These are phyloP conservation scores for Oryza longistaminata DNA, from an alignment of 176 grass and related monocot genomes.

Conservation along the genomic window DNA sequence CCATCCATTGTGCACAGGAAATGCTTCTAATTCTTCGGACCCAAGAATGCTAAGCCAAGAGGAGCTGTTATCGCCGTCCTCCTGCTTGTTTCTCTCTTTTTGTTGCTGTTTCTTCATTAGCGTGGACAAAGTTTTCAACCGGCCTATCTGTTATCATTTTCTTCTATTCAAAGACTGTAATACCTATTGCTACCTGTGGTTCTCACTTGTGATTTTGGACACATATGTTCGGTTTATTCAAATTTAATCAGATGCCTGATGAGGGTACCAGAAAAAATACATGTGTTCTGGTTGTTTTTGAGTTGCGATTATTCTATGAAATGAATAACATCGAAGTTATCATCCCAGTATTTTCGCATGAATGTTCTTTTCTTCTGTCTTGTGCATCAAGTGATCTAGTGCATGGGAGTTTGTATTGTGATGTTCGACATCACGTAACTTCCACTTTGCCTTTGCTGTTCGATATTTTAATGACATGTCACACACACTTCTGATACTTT, in stretches of 20 bases:
- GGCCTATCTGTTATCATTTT: constrained; percentile 37
- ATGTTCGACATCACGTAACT: neutral
- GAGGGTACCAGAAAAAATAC: constrained; percentile 47
- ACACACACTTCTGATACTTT: neutral
- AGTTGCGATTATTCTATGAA: constrained; percentile 33
- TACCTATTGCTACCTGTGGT: constrained; percentile 50
- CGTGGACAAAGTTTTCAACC: constrained; percentile 62
- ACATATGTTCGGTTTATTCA: constrained; percentile 56
- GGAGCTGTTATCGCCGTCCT: constrained; percentile 46
- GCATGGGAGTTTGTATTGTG: neutral
- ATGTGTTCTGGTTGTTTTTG: constrained; percentile 38
- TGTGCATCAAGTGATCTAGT: neutral
- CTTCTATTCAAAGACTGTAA: constrained; percentile 56
- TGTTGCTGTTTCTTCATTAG: constrained; percentile 59
- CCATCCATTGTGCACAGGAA: constrained; percentile 95
- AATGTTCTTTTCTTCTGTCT: neutral
- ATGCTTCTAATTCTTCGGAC: constrained; percentile 71
- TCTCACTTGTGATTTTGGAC: constrained; percentile 68
- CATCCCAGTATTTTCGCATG: neutral
- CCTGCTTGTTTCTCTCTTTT: constrained; percentile 42
- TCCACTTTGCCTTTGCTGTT: neutral
- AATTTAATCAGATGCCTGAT: constrained; percentile 62
- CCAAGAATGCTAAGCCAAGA: constrained; percentile 50
- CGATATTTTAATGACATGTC: neutral
- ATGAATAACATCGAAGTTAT: constrained; percentile 45